Percentiles rank a stretch among this genome's conserved stretches.
These are phyloP conservation scores for Mycena vitilis DNA, from an alignment of 768 basidiomycete genomes.

Conservation along the genomic window DNA sequence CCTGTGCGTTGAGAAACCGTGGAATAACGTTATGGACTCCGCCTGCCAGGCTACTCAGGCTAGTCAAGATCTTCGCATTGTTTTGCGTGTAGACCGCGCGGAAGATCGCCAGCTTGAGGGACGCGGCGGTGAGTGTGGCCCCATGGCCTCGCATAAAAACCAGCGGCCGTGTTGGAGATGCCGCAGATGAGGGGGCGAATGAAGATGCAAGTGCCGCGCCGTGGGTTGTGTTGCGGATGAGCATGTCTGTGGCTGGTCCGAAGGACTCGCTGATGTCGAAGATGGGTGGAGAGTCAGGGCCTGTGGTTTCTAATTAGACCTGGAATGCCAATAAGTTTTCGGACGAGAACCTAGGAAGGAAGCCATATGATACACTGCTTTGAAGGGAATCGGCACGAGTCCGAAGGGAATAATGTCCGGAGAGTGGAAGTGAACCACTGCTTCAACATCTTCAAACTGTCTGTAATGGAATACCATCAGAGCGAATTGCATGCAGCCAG, in stretches of 20 bases:
- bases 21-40: slow-evolving; percentile 5
- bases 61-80: slow-evolving; percentile 33
- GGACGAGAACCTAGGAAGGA: slow-evolving; percentile 31
- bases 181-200: slow-evolving; percentile 12
- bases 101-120: slow-evolving; percentile 32
- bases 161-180: slow-evolving; percentile 23
- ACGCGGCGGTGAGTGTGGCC: slow-evolving; percentile 33
- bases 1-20: slow-evolving; percentile 26
- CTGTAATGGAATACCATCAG: slow-evolving; percentile 3
- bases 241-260: slow-evolving; percentile 35
- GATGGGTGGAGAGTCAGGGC: slow-evolving; percentile 25
- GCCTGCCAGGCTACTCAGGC: slow-evolving; percentile 26
- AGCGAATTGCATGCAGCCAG: neutral
- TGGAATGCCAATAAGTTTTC: neutral
- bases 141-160: slow-evolving; percentile 37
- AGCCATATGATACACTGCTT: slow-evolving; percentile 34
- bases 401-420: slow-evolving; percentile 34
- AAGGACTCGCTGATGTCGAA: slow-evolving; percentile 34
- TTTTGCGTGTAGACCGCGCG: slow-evolving; percentile 33
- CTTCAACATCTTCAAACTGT: slow-evolving; percentile 32
- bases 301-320: slow-evolving; percentile 9
- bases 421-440: slow-evolving; percentile 36
- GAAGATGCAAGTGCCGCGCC: slow-evolving; percentile 31
- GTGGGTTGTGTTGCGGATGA: slow-evolving; percentile 36
- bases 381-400: slow-evolving; percentile 31